phyloP scores from a whole-genome alignment of 2,329 filamentous ascomycete species.

The Mycosphaerella sp. region DNA sequence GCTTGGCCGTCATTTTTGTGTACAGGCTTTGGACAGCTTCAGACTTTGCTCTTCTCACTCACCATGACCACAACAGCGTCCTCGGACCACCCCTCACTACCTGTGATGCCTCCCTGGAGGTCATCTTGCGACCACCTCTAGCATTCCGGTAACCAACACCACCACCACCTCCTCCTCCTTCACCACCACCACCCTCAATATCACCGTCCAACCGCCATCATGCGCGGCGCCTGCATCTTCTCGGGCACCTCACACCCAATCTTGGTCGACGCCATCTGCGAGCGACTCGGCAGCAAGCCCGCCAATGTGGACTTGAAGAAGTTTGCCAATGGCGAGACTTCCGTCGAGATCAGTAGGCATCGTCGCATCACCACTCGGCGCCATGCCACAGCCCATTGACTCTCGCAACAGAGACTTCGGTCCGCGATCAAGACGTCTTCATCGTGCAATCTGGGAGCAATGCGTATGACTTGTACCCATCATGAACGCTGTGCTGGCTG shows the following conservation, averaged over 20 bases:
- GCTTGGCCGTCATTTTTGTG: not conserved
- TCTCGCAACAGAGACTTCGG: constrained; percentile 48
- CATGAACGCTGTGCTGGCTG: constrained; percentile 1
- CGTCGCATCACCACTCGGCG: not conserved
- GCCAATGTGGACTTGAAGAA: constrained; percentile 57
- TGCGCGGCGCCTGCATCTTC: constrained; percentile 63
- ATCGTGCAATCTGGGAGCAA: constrained; percentile 95
- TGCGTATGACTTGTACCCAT: constrained; percentile 44
- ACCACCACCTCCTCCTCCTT: not conserved
- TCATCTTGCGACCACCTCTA: constrained; percentile 14
- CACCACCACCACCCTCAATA: not conserved
- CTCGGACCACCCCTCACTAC: constrained; percentile 2
- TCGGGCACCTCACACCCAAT: constrained; percentile 59
- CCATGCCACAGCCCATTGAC: constrained; percentile 19
- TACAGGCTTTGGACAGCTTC: not conserved
- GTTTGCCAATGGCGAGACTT: constrained; percentile 65
- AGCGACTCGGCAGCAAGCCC: constrained; percentile 55
- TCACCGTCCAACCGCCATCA: constrained; percentile 32
- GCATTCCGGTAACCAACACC: not conserved
- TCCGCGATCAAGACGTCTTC: constrained; percentile 98
- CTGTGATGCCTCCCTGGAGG: constrained; percentile 23
- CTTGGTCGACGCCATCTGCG: constrained; percentile 60
- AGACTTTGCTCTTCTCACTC: not conserved
- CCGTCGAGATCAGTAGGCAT: constrained; percentile 55
- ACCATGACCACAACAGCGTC: constrained; percentile 11